Percentiles rank a stretch among this genome's conserved stretches.
Conservation (phyloP, 1,284 basidiomycete genomes). For the Pholiota adiposa region DNA sequence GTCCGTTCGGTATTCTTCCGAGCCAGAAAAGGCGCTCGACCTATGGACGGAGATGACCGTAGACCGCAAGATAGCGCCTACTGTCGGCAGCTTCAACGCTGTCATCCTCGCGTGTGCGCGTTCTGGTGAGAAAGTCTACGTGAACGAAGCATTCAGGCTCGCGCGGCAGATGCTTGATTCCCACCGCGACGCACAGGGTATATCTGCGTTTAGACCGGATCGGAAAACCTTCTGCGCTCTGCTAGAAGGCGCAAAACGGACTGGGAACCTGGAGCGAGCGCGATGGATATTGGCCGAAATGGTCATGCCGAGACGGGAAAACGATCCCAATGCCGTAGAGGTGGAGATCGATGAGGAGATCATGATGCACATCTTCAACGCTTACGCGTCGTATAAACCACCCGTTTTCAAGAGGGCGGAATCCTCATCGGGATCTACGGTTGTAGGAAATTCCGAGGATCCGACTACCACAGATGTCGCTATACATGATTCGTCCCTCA, state of each 20-base stretch:
- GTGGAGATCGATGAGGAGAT: constrained; percentile 69
- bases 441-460: not conserved
- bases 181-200: constrained; percentile 65
- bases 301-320: constrained; percentile 41
- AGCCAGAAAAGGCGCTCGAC: constrained; percentile 92
- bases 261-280: constrained; percentile 81
- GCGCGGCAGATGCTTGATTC: constrained; percentile 83
- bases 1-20: constrained; percentile 49
- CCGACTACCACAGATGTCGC: not conserved
- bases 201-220: constrained; percentile 65
- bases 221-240: constrained; percentile 80
- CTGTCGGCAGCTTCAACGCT: constrained; percentile 77
- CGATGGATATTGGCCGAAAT: constrained; percentile 94
- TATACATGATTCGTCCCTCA: not conserved
- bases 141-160: constrained; percentile 79
- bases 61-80: constrained; percentile 66
- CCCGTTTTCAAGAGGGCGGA: constrained; percentile 58
- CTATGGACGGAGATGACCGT: constrained; percentile 92
- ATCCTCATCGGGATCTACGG: not conserved
- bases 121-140: constrained; percentile 62
- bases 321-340: constrained; percentile 26
- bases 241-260: constrained; percentile 86
- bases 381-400: constrained; percentile 83
- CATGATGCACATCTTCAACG: constrained; percentile 86
- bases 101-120: constrained; percentile 80